Evolutionary conservation across 805 yeast species (phyloP).

Genomic region (Metschnikowia reukaufii): DNA sequence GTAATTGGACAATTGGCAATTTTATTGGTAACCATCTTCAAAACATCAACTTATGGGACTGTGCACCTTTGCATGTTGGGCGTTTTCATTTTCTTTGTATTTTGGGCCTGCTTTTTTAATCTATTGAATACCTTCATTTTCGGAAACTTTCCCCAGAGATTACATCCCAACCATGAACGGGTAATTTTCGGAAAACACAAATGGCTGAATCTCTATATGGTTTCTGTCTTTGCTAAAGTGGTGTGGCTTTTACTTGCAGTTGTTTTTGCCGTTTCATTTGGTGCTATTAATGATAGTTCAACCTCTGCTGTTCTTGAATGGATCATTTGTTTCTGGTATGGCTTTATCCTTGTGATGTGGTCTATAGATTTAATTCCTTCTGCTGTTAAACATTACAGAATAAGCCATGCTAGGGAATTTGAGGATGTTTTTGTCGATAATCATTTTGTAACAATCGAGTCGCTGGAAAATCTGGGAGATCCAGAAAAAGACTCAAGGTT

Average conservation of each 20-base stretch:
- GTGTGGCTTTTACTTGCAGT: slow-evolving; percentile 69
- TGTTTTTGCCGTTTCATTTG: slow-evolving; percentile 71
- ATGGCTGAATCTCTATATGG: slow-evolving; percentile 43
- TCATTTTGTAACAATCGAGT: slow-evolving; percentile 9
- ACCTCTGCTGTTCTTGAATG: slow-evolving; percentile 76
- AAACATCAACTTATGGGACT: slow-evolving; percentile 53
- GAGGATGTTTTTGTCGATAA: slow-evolving; percentile 22
- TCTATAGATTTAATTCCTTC: slow-evolving; percentile 71
- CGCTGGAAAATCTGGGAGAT: too few relatives aligned
- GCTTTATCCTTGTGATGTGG: slow-evolving; percentile 61
- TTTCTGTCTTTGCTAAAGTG: slow-evolving; percentile 53
- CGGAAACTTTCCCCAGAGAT: slow-evolving; percentile 37
- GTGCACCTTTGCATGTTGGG: slow-evolving; percentile 71
- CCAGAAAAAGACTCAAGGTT: too few relatives aligned
- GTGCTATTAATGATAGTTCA: slow-evolving; percentile 39
- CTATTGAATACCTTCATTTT: slow-evolving; percentile 39
- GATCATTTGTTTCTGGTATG: slow-evolving; percentile 84
- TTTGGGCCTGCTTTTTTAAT: slow-evolving; percentile 46
- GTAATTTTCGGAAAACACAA: slow-evolving; percentile 39
- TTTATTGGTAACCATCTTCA: slow-evolving; percentile 69
- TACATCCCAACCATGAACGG: slow-evolving; percentile 39
- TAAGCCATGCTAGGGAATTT: slow-evolving; percentile 30
- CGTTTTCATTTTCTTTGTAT: slow-evolving; percentile 67
- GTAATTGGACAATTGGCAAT: slow-evolving; percentile 70
- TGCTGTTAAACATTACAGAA: slow-evolving; percentile 37